phyloP scores from a whole-genome alignment of 2,329 filamentous ascomycete species.

The Lecanicillium sp. region DNA sequence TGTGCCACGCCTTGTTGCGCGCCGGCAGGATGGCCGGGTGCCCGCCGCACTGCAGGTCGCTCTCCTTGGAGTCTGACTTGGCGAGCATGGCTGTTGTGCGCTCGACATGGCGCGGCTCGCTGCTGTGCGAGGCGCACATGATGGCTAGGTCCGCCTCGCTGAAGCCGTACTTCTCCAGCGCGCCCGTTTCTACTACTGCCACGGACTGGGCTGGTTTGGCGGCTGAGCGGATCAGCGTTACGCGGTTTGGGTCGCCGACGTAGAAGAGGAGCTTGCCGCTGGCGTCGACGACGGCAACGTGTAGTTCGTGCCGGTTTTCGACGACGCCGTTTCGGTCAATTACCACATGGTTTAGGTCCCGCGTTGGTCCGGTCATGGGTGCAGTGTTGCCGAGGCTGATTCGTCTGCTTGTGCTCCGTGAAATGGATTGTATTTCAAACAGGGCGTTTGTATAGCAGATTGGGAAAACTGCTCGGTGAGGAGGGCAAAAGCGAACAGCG shows the following conservation, averaged over 20 bases:
- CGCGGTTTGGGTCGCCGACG: conserved; percentile 30
- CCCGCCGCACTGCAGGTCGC: conserved; percentile 32
- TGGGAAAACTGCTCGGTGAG: too few relatives aligned
- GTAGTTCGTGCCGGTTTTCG: conserved; percentile 35
- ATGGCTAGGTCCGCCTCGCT: conserved; percentile 34
- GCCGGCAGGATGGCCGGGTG: conserved; percentile 26
- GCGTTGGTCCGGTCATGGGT: conserved; percentile 7
- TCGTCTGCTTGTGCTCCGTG: too few relatives aligned
- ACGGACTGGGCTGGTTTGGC: conserved; percentile 38
- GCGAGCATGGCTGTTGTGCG: conserved; percentile 29
- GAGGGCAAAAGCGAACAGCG: too few relatives aligned
- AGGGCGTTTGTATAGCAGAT: too few relatives aligned
- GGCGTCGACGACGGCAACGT: conserved; percentile 31
- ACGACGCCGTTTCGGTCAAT: conserved; percentile 29
- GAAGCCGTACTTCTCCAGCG: conserved; percentile 25
- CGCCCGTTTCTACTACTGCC: conserved; percentile 33
- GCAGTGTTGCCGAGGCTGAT: too few relatives aligned
- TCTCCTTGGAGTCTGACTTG: conserved; percentile 23
- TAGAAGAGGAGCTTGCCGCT: conserved; percentile 27
- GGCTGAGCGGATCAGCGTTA: conserved; percentile 35
- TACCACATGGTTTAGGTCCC: conserved; percentile 21
- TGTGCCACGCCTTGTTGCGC: conserved; percentile 31
- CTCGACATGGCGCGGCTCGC: conserved; percentile 30
- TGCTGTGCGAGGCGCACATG: conserved; percentile 38
- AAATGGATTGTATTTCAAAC: too few relatives aligned